Evolutionary conservation across 441 rosid genomes (phyloP).

Genomic region (Flueggea neowawraea): DNA sequence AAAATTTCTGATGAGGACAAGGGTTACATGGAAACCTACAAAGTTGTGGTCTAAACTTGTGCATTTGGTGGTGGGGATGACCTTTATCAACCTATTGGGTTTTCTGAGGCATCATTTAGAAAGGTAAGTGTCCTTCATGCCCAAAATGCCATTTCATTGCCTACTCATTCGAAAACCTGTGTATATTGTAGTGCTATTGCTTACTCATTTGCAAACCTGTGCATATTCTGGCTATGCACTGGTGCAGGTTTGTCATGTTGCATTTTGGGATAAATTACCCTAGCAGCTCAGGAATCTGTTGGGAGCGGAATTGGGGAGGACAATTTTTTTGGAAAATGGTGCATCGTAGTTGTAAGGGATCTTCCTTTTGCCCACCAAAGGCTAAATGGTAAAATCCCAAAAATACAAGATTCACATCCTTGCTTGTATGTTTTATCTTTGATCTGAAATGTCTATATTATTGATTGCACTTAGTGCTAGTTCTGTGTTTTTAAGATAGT

Average conservation of each 20-base stretch:
- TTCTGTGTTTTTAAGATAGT: too few relatives aligned
- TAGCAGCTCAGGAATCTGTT: constrained; percentile 63
- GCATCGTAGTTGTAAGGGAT: constrained; percentile 72
- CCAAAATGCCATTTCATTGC: too few relatives aligned
- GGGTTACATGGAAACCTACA: constrained; percentile 62
- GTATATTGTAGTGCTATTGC: too few relatives aligned
- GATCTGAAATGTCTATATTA: too few relatives aligned
- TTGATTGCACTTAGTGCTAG: too few relatives aligned
- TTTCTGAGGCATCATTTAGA: constrained; percentile 54
- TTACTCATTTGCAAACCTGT: too few relatives aligned
- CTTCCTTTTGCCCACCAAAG: constrained; percentile 92
- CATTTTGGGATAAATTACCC: constrained; percentile 97
- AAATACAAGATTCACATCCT: constrained; percentile 39
- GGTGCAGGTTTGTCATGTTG: constrained; percentile 89
- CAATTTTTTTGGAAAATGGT: constrained; percentile 82
- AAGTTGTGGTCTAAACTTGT: constrained; percentile 83
- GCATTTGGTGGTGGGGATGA: constrained; percentile 99
- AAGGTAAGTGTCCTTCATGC: constrained; percentile 44
- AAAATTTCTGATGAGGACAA: constrained; percentile 63
- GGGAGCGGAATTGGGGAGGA: constrained; percentile 59
- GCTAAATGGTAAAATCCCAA: constrained; percentile 96
- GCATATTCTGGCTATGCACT: neutral
- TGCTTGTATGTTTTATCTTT: too few relatives aligned
- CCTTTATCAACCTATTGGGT: constrained; percentile 95
- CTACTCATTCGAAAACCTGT: too few relatives aligned